A percentile compares a stretch with the other conserved stretches of the same genome.
These are phyloP conservation scores for Eimeria sp. DNA, from an alignment of 169 alveolate genomes.

Conservation along the genomic window DNA sequence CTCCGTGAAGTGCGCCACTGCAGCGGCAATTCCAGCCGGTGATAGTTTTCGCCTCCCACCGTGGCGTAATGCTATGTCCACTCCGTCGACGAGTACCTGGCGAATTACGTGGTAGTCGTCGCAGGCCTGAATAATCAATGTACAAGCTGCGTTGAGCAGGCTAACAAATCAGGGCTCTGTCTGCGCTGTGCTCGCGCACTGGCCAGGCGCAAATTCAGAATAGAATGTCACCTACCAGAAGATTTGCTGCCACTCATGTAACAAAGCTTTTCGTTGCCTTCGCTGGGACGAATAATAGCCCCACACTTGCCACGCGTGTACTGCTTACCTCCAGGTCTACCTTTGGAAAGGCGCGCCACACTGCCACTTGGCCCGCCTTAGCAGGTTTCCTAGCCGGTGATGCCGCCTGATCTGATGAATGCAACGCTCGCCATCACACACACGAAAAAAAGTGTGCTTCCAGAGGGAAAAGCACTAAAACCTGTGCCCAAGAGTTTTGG, in stretches of 20 bases:
- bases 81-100: conserved; percentile 67
- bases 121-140: conserved; percentile 36
- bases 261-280: not conserved
- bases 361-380: not conserved
- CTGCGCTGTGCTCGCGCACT: not conserved
- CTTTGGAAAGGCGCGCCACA: conserved; percentile 49
- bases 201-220: not conserved
- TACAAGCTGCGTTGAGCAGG: not conserved
- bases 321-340: conserved; percentile 26
- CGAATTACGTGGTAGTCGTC: conserved; percentile 41
- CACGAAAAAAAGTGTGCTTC: not conserved
- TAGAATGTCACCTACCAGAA: not conserved
- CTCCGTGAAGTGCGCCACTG: conserved; percentile 67
- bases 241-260: not conserved
- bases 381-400: not conserved
- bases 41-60: conserved; percentile 66
- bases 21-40: conserved; percentile 48
- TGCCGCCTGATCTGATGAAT: not conserved
- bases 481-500: not conserved
- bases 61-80: conserved; percentile 45
- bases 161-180: not conserved
- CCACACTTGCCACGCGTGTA: not conserved
- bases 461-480: not conserved
- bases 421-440: not conserved
- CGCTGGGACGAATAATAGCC: not conserved